A percentile compares a stretch with the other conserved stretches of the same genome.
Evolutionary conservation across 108 stramenopile genomes (phyloP).

Genomic region (Cyclotella baltica): DNA sequence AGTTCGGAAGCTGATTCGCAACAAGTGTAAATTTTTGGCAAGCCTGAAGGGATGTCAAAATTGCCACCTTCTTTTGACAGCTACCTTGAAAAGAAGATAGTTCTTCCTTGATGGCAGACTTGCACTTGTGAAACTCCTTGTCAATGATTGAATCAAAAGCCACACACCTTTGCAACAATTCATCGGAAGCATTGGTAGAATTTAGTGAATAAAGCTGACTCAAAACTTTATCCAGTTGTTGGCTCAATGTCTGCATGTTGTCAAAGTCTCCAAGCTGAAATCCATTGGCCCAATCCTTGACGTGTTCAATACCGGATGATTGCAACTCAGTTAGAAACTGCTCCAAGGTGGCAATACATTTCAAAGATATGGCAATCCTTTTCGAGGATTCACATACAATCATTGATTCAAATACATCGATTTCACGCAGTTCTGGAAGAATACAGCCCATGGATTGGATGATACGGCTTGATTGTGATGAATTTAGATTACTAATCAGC

Average conservation of each 20-base stretch:
- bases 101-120: background rate
- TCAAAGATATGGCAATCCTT: background rate
- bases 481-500: conserved; percentile 4
- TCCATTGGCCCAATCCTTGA: conserved; percentile 4
- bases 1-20: conserved; percentile 22
- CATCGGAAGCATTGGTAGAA: conserved; percentile 20
- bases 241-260: conserved; percentile 11
- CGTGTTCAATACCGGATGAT: background rate
- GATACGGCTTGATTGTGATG: background rate
- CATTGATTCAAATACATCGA: conserved; percentile 16
- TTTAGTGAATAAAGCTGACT: conserved; percentile 17
- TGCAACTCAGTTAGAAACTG: background rate
- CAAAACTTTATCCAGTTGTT: conserved; percentile 28
- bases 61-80: conserved; percentile 13
- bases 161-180: background rate
- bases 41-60: conserved; percentile 17
- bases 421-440: conserved; percentile 40
- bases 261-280: background rate
- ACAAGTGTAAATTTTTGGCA: conserved; percentile 7
- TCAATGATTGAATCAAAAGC: background rate
- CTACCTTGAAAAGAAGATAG: conserved; percentile 25
- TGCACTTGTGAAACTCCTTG: conserved; percentile 13
- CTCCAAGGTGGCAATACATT: background rate
- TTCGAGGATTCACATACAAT: background rate
- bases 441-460: conserved; percentile 19